phyloP scores from a whole-genome alignment of 2,329 filamentous ascomycete species.

The Cladosporium sp. region DNA sequence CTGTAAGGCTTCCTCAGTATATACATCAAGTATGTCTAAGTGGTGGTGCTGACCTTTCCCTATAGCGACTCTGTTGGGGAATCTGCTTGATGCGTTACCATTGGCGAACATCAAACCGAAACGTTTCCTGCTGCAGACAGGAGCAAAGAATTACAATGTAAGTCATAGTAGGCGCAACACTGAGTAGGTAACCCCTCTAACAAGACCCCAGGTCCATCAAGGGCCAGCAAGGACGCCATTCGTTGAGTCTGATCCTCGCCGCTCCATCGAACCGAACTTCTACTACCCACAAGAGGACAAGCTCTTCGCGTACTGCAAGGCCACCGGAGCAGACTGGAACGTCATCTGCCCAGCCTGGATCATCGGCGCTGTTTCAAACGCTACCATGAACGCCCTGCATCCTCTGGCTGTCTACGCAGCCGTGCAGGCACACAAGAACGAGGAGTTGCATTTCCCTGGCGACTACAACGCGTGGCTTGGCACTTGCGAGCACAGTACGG shows the following conservation, averaged over 20 bases:
- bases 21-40: neutral
- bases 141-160: conserved; percentile 54
- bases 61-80: conserved; percentile 49
- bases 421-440: conserved; percentile 45
- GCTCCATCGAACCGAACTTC: conserved; percentile 52
- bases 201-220: conserved; percentile 40
- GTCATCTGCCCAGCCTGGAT: conserved; percentile 52
- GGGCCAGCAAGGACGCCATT: conserved; percentile 47
- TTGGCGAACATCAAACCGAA: conserved; percentile 46
- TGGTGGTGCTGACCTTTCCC: conserved; percentile 46
- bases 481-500: conserved; percentile 45
- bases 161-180: neutral
- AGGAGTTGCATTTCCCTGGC: conserved; percentile 47
- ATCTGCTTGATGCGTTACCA: conserved; percentile 50
- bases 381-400: conserved; percentile 52
- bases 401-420: conserved; percentile 53
- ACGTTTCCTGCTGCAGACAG: conserved; percentile 53
- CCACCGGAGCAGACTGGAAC: conserved; percentile 44
- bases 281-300: conserved; percentile 54
- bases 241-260: conserved; percentile 48
- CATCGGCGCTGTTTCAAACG: conserved; percentile 51
- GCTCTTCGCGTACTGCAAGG: conserved; percentile 46
- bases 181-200: neutral
- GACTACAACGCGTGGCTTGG: conserved; percentile 48
- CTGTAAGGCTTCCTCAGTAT: conserved; percentile 33